These are phyloP conservation scores for Nicotiana knightiana DNA, from an alignment of 257 asterid genomes.

Conservation along the genomic window DNA sequence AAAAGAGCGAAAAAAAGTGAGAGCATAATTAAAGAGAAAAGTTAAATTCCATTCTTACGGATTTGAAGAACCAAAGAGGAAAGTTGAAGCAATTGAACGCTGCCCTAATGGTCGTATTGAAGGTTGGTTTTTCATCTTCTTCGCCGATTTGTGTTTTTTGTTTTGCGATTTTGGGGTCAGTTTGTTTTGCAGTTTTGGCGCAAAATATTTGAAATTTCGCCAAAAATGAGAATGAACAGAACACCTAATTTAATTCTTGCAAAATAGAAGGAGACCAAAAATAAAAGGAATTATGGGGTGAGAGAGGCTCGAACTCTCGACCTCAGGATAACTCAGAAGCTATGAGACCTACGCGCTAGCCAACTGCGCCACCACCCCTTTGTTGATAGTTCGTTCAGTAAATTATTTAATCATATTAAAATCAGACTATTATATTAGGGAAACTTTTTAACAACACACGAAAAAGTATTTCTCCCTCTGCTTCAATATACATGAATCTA, in stretches of 20 bases:
- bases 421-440: too few relatives aligned
- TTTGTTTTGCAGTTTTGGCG: conserved; percentile 2
- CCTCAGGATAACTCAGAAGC: conserved; percentile 79
- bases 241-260: too few relatives aligned
- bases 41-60: conserved; percentile 21
- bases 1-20: background rate
- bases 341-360: conserved; percentile 99
- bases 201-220: conserved; percentile 1
- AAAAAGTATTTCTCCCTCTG: too few relatives aligned
- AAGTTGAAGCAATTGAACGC: conserved; percentile 55
- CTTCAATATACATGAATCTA: too few relatives aligned
- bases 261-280: too few relatives aligned
- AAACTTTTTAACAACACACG: too few relatives aligned
- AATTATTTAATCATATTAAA: fast-evolving
- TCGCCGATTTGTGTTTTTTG: too few relatives aligned
- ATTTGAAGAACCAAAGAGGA: conserved; percentile 44
- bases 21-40: background rate
- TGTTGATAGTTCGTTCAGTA: fast-evolving
- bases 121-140: conserved; percentile 16
- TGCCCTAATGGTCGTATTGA: conserved; percentile 53
- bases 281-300: conserved; percentile 24
- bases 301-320: conserved; percentile 95
- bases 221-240: background rate
- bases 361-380: conserved; percentile 99
- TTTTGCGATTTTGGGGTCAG: background rate